A percentile compares a stretch with the other conserved stretches of the same genome.
Conservation (phyloP, 805 yeast genomes). For the Lipomyces orientalis region DNA sequence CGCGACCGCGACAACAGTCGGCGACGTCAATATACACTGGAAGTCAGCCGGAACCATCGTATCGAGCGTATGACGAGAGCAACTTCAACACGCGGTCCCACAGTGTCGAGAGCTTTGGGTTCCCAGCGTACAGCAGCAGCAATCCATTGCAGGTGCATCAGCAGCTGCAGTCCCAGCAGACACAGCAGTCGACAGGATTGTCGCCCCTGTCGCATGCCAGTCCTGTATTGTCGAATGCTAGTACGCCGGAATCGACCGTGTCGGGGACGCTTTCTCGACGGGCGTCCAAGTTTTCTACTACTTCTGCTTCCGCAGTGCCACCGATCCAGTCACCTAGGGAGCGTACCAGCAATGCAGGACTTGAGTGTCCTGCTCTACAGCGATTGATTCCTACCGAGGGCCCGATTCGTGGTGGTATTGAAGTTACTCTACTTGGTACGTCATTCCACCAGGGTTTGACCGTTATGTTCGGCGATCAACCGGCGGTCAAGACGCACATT, state of each 20-base stretch:
- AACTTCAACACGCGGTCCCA: conserved; percentile 32
- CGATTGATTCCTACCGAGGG: conserved; percentile 95
- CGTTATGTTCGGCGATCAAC: conserved; percentile 77
- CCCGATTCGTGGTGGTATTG: conserved; percentile 94
- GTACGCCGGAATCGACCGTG: conserved; percentile 28
- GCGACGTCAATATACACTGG: neutral
- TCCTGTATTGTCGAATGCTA: conserved; percentile 18
- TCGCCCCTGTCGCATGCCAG: conserved; percentile 27
- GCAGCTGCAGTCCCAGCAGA: conserved; percentile 6
- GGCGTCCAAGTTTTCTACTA: conserved; percentile 1
- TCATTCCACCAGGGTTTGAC: conserved; percentile 82
- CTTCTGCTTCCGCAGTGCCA: conserved; percentile 4
- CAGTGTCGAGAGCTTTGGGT: conserved; percentile 34
- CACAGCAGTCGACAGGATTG: conserved; percentile 8
- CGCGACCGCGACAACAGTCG: conserved; percentile 3
- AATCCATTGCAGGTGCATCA: conserved; percentile 16
- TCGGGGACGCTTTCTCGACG: neutral
- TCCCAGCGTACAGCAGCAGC: conserved; percentile 33
- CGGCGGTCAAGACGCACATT: conserved; percentile 75
- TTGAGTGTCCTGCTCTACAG: conserved; percentile 64
- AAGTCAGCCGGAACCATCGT: conserved; percentile 3
- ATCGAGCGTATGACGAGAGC: conserved; percentile 20
- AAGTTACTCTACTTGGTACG: conserved; percentile 86
- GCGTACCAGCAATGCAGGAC: conserved; percentile 1
- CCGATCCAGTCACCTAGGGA: neutral